phyloP scores from a whole-genome alignment of 164 flowering plant species.

The Warburgia ugandensis region DNA sequence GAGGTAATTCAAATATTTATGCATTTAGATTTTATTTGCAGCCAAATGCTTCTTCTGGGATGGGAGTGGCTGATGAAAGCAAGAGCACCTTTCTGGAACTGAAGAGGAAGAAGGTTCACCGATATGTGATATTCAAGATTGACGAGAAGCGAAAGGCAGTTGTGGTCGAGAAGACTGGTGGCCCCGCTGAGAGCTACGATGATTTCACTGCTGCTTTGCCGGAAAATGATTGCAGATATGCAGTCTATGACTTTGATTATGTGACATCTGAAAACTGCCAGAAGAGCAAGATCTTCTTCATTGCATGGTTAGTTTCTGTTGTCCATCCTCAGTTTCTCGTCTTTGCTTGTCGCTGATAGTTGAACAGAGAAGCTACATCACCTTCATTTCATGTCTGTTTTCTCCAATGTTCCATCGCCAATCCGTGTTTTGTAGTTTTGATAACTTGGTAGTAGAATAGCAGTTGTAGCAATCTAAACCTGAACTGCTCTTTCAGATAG shows the following conservation, averaged over 20 bases:
- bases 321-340: neutral
- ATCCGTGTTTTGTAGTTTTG: too few species aligned
- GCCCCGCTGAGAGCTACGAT: conserved; percentile 72
- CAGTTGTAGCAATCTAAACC: too few species aligned
- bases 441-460: too few species aligned
- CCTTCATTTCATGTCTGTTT: neutral
- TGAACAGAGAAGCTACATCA: neutral
- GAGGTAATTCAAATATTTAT: neutral
- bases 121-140: conserved; percentile 72
- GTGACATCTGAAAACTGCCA: conserved; percentile 85
- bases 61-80: conserved; percentile 75
- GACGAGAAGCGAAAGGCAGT: conserved; percentile 81
- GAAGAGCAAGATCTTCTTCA: conserved; percentile 87
- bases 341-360: neutral
- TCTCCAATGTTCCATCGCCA: too few species aligned
- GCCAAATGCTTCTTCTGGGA: conserved; percentile 66
- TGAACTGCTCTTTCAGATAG: too few species aligned
- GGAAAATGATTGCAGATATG: conserved; percentile 82
- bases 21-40: conserved; percentile 19
- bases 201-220: conserved; percentile 73
- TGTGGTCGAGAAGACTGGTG: conserved; percentile 72
- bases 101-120: conserved; percentile 64
- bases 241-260: conserved; percentile 73
- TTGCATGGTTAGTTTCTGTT: conserved; percentile 59
- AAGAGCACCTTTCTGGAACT: conserved; percentile 51